A percentile compares a stretch with the other conserved stretches of the same genome.
These are phyloP conservation scores for Paradendryphiella salina DNA, from an alignment of 2,329 filamentous ascomycete species.

Conservation along the genomic window DNA sequence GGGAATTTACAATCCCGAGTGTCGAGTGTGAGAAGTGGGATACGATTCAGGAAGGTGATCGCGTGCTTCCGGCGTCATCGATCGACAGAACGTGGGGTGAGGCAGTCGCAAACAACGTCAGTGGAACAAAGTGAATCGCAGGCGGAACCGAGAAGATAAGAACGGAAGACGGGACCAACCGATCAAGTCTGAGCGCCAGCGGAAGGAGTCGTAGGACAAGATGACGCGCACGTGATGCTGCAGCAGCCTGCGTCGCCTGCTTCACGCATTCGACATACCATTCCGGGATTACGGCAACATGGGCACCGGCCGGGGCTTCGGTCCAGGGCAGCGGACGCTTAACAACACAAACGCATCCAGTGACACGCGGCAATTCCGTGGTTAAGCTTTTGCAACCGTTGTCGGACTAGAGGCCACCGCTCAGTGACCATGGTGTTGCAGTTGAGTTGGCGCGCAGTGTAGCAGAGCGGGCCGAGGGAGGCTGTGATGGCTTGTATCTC, in stretches of 20 bases:
- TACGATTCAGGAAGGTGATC: slow-evolving; percentile 9
- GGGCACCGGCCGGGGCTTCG: not conserved
- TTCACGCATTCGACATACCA: not conserved
- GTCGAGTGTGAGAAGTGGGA: not conserved
- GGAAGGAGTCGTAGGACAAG: not conserved
- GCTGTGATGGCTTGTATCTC: not conserved
- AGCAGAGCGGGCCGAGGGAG: not conserved
- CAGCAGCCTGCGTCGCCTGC: slow-evolving; percentile 2
- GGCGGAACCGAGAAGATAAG: not conserved
- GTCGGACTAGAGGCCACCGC: not conserved
- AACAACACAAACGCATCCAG: slow-evolving; percentile 5
- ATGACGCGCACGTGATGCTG: slow-evolving; percentile 10
- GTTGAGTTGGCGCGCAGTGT: not conserved
- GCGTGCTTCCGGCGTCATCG: slow-evolving; percentile 6
- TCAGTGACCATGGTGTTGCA: not conserved
- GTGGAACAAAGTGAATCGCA: not conserved
- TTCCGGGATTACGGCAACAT: slow-evolving; percentile 3
- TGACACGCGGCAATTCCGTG: slow-evolving; percentile 22
- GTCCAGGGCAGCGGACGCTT: slow-evolving; percentile 6
- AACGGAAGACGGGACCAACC: not conserved
- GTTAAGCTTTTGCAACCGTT: slow-evolving; percentile 17
- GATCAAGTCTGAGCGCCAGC: not conserved
- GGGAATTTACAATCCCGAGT: not conserved
- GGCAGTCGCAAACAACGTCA: slow-evolving; percentile 4
- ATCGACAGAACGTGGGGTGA: slow-evolving; percentile 4